These are phyloP conservation scores for Yarrowia divulgata DNA, from an alignment of 805 yeast species.

Conservation along the genomic window DNA sequence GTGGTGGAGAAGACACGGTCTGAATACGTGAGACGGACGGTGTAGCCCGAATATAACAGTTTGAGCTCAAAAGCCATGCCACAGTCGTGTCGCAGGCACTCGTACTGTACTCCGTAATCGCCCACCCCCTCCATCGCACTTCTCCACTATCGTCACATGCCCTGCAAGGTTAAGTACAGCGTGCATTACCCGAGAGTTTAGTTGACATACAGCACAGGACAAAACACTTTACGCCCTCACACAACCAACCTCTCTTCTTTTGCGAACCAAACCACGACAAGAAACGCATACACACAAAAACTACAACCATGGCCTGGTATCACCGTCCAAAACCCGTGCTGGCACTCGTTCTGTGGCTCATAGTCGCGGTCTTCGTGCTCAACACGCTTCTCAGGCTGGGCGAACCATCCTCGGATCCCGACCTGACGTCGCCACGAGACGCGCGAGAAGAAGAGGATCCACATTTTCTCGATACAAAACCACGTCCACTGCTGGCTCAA, in stretches of 20 bases:
- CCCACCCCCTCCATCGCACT: not conserved
- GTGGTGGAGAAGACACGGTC: too few relatives aligned
- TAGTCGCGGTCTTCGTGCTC: slow-evolving; percentile 21
- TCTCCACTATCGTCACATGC: slow-evolving; percentile 18
- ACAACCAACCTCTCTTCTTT: not conserved
- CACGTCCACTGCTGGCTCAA: not conserved
- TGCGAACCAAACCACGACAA: not conserved
- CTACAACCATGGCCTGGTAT: slow-evolving; percentile 27
- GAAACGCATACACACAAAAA: not conserved
- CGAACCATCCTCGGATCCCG: slow-evolving; percentile 16
- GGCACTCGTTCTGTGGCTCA: slow-evolving; percentile 13
- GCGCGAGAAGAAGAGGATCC: not conserved
- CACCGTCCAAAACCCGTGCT: slow-evolving; percentile 25
- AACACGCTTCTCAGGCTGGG: not conserved
- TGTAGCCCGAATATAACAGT: too few relatives aligned
- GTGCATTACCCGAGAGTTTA: slow-evolving; percentile 32
- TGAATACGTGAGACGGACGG: too few relatives aligned
- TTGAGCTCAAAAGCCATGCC: too few relatives aligned
- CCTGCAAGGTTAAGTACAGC: slow-evolving; percentile 28
- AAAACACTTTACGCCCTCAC: too few relatives aligned
- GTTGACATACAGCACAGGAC: not conserved
- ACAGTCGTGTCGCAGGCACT: too few relatives aligned
- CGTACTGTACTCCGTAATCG: not conserved
- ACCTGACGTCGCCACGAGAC: not conserved
- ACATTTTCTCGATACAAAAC: slow-evolving; percentile 4